Percentiles rank a stretch among this genome's conserved stretches.
Conservation (phyloP, 1,284 basidiomycete genomes). For the Trichosporon asahii region DNA sequence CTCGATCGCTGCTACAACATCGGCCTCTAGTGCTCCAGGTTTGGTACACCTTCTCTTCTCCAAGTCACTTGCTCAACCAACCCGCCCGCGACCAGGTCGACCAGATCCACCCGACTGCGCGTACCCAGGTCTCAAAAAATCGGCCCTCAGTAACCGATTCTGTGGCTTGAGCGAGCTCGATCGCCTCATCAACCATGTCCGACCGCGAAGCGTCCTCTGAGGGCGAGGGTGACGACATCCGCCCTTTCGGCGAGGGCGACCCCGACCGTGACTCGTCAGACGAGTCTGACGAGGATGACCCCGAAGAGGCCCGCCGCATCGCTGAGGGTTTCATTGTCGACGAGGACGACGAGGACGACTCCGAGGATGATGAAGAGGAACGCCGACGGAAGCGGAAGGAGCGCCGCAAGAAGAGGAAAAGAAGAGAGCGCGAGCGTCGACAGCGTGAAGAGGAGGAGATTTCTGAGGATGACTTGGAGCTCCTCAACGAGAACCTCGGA, state of each 20-base stretch:
- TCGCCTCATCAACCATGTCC: constrained; percentile 33
- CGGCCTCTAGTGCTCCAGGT: not conserved
- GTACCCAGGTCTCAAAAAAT: not conserved
- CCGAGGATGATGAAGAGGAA: constrained; percentile 34
- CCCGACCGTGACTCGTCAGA: constrained; percentile 50
- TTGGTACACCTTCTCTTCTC: not conserved
- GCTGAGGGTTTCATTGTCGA: constrained; percentile 52
- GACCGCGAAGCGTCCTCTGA: constrained; percentile 45
- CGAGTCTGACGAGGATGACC: constrained; percentile 51
- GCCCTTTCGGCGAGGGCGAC: constrained; percentile 45
- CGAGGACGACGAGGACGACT: constrained; percentile 50
- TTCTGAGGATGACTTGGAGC: constrained; percentile 84
- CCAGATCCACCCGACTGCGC: not conserved
- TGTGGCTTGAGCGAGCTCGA: not conserved
- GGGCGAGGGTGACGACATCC: constrained; percentile 51
- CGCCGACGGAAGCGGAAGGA: constrained; percentile 37
- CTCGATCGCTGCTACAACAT: constrained; percentile 4
- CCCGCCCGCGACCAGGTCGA: not conserved
- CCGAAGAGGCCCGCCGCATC: constrained; percentile 47
- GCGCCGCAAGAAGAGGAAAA: constrained; percentile 38
- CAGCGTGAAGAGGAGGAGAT: constrained; percentile 54
- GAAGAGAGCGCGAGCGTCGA: constrained; percentile 34
- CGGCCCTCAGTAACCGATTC: not conserved
- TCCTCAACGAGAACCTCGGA: constrained; percentile 93
- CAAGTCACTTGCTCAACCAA: not conserved